Conservation (phyloP, 768 basidiomycete genomes). For the Auricularia auricula-judae region DNA sequence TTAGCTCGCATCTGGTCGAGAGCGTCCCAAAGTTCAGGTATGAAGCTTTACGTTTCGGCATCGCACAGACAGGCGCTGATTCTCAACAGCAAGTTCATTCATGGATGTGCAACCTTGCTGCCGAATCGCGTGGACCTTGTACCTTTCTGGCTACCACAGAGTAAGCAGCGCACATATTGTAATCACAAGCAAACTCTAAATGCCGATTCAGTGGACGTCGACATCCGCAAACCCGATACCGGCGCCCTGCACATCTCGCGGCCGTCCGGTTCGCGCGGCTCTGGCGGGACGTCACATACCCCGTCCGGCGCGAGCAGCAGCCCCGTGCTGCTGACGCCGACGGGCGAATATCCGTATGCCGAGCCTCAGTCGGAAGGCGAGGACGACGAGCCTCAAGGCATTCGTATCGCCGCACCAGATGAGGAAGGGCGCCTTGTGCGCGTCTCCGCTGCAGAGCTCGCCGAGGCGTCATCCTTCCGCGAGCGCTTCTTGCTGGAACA, state of each 20-base stretch:
- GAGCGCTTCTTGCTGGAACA: conserved; percentile 36
- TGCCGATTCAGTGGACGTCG: conserved; percentile 64
- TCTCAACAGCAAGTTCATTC: conserved; percentile 72
- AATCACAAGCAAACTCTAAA: not conserved
- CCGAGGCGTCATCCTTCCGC: conserved; percentile 78
- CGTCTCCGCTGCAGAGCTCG: conserved; percentile 58
- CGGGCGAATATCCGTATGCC: conserved; percentile 36
- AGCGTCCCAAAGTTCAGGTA: conserved; percentile 88
- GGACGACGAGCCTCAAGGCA: conserved; percentile 65
- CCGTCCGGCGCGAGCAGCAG: conserved; percentile 25
- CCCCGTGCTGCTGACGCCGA: not conserved
- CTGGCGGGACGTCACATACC: conserved; percentile 21
- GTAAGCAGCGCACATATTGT: conserved; percentile 26
- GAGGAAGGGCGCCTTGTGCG: conserved; percentile 80
- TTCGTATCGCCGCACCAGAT: conserved; percentile 42
- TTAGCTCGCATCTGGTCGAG: conserved; percentile 89
- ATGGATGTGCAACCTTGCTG: conserved; percentile 86
- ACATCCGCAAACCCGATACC: conserved; percentile 88
- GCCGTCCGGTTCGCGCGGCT: conserved; percentile 30
- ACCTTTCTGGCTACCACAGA: conserved; percentile 98
- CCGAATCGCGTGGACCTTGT: conserved; percentile 91
- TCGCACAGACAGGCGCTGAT: not conserved
- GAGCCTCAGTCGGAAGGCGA: conserved; percentile 96
- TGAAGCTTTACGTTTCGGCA: no score
- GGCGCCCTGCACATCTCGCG: conserved; percentile 67